These are phyloP conservation scores for Cercospora sp. DNA, from an alignment of 2,329 filamentous ascomycete species.

Conservation along the genomic window DNA sequence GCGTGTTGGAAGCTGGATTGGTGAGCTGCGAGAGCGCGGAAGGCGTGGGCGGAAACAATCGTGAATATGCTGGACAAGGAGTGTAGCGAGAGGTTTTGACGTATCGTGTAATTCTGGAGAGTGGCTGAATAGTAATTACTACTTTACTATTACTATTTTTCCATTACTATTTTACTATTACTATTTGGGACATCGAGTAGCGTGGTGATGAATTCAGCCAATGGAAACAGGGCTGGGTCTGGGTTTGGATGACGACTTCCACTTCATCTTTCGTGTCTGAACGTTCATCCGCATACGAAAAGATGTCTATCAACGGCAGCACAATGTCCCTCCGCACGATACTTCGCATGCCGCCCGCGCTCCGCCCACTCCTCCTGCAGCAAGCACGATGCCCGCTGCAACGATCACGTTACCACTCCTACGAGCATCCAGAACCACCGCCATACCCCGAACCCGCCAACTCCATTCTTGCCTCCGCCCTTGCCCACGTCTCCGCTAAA, in stretches of 20 bases:
- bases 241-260: neutral
- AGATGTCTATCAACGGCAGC: neutral
- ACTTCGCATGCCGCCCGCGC: slow-evolving; percentile 29
- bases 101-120: neutral
- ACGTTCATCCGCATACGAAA: neutral
- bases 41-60: neutral
- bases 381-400: slow-evolving; percentile 23
- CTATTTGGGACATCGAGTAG: neutral
- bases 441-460: slow-evolving; percentile 69
- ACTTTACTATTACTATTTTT: neutral
- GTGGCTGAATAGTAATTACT: neutral
- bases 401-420: slow-evolving; percentile 64
- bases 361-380: slow-evolving; percentile 34
- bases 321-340: slow-evolving; percentile 32
- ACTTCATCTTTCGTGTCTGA: neutral
- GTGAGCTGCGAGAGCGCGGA: neutral
- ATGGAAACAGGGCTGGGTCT: neutral
- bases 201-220: neutral
- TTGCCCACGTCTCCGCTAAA: slow-evolving; percentile 72
- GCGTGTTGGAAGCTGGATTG: neutral
- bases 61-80: neutral
- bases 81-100: neutral
- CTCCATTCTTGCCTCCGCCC: slow-evolving; percentile 77
- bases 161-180: neutral
- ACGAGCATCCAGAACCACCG: slow-evolving; percentile 63